Percentiles rank a stretch among this genome's conserved stretches.
phyloP scores from a whole-genome alignment of 2,329 filamentous ascomycete species.

The Xylaria digitata region DNA sequence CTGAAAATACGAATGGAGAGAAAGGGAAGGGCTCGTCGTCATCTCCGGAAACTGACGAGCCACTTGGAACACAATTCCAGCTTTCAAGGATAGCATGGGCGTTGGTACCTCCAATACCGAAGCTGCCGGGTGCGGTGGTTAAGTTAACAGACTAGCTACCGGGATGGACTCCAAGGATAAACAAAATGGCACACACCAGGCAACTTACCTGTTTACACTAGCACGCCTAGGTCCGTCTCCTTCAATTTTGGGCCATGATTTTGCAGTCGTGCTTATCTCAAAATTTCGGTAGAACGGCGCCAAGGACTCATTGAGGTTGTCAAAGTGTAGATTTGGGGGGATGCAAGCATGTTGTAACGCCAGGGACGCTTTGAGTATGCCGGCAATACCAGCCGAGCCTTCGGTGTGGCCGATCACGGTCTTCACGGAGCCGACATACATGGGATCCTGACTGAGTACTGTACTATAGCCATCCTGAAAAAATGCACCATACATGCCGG shows the following conservation, averaged over 20 bases:
- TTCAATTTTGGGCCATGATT: no score
- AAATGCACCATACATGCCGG: constrained; percentile 31
- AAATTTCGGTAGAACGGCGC: no score
- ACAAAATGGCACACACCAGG: no score
- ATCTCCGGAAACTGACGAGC: no score
- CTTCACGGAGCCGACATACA: constrained; percentile 36
- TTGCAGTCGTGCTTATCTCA: constrained; percentile 6
- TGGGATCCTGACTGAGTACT: background rate
- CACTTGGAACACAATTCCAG: background rate
- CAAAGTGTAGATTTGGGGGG: constrained; percentile 29
- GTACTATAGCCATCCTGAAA: constrained; percentile 21
- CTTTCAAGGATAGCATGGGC: constrained; percentile 23
- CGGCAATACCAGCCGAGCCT: constrained; percentile 16
- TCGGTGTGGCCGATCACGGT: constrained; percentile 21
- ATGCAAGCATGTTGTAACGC: constrained; percentile 13
- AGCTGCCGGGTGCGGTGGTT: no score
- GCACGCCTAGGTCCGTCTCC: background rate
- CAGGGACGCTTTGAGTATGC: constrained; percentile 10
- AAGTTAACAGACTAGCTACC: no score
- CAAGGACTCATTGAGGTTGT: constrained; percentile 4
- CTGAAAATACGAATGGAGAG: constrained; percentile 27
- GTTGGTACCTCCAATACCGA: constrained; percentile 1
- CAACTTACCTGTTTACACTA: no score
- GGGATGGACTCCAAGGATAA: no score
- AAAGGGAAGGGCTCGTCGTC: no score